phyloP scores from a whole-genome alignment of 768 basidiomycete species.

The Kwoniella dejecticola region DNA sequence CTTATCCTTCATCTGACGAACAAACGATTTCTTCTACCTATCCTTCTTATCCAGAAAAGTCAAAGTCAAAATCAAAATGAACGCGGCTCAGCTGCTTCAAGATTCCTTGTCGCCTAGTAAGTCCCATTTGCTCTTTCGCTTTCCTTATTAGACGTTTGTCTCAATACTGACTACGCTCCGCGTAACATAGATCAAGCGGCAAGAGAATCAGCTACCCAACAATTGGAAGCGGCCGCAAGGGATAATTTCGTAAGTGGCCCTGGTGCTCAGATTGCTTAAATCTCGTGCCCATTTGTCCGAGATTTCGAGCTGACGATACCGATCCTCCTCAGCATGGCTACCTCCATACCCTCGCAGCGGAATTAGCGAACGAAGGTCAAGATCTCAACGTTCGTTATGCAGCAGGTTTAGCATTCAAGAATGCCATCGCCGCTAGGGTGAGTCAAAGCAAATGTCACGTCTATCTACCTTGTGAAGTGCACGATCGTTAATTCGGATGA shows the following conservation, averaged over 20 bases:
- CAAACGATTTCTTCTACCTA: conserved; percentile 1
- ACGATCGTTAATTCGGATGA: too few relatives aligned
- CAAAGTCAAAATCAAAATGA: conserved; percentile 61
- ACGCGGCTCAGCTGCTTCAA: conserved; percentile 83
- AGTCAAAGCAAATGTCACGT: too few relatives aligned
- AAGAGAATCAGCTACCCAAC: conserved; percentile 87
- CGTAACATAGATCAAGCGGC: conserved; percentile 85
- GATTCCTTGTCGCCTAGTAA: conserved; percentile 87
- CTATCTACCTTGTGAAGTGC: too few relatives aligned
- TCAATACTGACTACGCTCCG: too few relatives aligned
- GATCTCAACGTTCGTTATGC: conserved; percentile 81
- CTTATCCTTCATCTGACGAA: neutral
- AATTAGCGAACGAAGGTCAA: conserved; percentile 74
- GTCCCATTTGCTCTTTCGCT: too few relatives aligned
- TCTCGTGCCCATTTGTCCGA: neutral
- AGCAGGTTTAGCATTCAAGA: conserved; percentile 96
- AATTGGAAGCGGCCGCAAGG: conserved; percentile 80
- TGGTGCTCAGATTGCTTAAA: too few relatives aligned
- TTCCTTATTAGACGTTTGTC: too few relatives aligned
- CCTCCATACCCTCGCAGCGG: conserved; percentile 83
- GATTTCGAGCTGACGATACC: neutral
- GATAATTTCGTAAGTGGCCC: conserved; percentile 78
- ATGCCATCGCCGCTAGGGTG: conserved; percentile 86
- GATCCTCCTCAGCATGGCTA: conserved; percentile 71
- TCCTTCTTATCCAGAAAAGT: neutral